Evolutionary conservation across 441 rosid genomes (phyloP).

Genomic region (Euphorbia corollata): DNA sequence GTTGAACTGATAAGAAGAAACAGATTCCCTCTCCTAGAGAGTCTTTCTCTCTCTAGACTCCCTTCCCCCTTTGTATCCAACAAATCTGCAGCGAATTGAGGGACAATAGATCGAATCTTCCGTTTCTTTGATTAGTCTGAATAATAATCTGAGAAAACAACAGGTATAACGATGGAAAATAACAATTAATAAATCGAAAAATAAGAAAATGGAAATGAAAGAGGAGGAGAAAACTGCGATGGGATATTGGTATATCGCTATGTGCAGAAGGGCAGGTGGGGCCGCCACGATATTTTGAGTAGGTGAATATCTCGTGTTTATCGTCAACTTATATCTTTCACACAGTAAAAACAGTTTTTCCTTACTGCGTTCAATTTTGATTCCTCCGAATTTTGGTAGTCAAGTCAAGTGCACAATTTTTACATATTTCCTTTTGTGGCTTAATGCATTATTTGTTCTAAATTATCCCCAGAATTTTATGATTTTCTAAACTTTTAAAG

Average conservation of each 20-base stretch:
- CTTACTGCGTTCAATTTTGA: neutral
- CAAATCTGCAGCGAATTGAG: slow-evolving; percentile 15
- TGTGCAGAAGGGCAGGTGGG: slow-evolving; percentile 4
- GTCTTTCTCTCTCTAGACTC: neutral
- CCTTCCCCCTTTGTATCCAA: slow-evolving; percentile 4
- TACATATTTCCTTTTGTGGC: too few species aligned
- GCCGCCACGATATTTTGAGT: slow-evolving; percentile 10
- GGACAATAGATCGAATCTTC: slow-evolving; percentile 24
- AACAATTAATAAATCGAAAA: neutral
- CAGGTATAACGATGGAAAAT: slow-evolving; percentile 10
- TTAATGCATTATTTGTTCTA: too few species aligned
- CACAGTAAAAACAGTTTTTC: neutral
- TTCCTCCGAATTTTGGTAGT: neutral
- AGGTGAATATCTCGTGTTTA: neutral
- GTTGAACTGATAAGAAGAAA: slow-evolving; percentile 9
- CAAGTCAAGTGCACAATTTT: neutral
- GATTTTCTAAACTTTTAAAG: too few species aligned
- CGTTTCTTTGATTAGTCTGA: neutral
- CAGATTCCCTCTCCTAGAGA: slow-evolving; percentile 5
- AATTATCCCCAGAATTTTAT: too few species aligned
- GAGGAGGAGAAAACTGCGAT: neutral
- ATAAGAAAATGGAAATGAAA: neutral
- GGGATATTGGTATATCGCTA: neutral
- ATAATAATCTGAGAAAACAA: neutral
- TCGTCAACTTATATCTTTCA: neutral